phyloP scores from a whole-genome alignment of 306 rosid species.

The Cicer bijugum region DNA sequence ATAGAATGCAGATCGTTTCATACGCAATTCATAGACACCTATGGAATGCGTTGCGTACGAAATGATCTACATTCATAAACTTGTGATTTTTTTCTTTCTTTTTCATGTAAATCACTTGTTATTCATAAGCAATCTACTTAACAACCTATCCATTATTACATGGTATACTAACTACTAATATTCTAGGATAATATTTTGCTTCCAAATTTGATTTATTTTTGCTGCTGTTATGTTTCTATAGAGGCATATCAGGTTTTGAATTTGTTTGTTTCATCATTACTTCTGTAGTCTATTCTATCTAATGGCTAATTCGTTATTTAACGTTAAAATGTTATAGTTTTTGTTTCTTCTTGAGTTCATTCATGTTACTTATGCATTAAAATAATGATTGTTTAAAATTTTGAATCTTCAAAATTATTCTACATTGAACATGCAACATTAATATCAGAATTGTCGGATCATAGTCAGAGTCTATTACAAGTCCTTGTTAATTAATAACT shows the following conservation, averaged over 20 bases:
- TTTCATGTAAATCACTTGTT: neutral
- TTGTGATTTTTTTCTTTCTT: neutral
- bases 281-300: neutral
- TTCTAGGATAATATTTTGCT: no score
- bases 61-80: neutral
- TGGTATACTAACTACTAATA: neutral
- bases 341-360: conserved; percentile 9
- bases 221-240: no score
- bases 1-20: neutral
- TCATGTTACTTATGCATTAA: conserved; percentile 17
- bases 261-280: no score
- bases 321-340: neutral
- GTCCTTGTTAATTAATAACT: conserved; percentile 24
- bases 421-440: no score
- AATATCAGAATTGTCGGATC: no score
- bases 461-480: no score
- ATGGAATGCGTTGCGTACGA: neutral
- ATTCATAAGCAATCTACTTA: neutral
- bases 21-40: neutral
- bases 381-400: neutral
- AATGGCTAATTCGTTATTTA: conserved; percentile 13
- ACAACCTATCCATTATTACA: neutral
- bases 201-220: no score
- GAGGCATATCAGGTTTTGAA: no score
- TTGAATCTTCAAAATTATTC: no score